Conservation (phyloP, 495 filamentous ascomycete species). For the Coniosporium apollinis region DNA sequence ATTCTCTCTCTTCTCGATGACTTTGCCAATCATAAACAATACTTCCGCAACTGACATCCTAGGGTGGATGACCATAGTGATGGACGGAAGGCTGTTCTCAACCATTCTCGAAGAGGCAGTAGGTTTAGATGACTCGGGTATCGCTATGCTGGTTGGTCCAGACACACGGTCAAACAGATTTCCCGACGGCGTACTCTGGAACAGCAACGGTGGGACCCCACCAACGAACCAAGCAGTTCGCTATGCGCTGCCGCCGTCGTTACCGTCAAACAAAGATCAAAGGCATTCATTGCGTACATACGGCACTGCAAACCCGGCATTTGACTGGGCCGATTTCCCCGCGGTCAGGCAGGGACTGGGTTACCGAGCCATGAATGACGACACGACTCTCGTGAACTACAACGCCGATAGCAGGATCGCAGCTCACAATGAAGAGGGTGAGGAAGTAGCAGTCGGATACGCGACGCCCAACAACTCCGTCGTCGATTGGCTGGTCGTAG, state of each 20-base stretch:
- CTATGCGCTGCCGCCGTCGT: constrained; percentile 27
- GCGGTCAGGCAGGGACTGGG: constrained; percentile 38
- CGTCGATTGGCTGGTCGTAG: constrained; percentile 63
- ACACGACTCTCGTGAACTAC: constrained; percentile 31
- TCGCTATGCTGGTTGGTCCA: constrained; percentile 52
- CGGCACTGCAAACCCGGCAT: constrained; percentile 31
- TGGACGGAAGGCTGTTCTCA: constrained; percentile 42
- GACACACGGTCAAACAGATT: constrained; percentile 48
- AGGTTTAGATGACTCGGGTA: constrained; percentile 50
- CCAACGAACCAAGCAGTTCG: constrained; percentile 13
- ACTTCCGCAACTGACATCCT: constrained; percentile 39
- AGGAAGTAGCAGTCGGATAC: constrained; percentile 51
- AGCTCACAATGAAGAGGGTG: constrained; percentile 49
- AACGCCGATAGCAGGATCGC: constrained; percentile 48
- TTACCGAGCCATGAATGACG: constrained; percentile 26
- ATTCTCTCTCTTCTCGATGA: constrained; percentile 65
- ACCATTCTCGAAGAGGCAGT: constrained; percentile 41
- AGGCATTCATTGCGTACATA: constrained; percentile 33
- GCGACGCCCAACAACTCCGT: constrained; percentile 45
- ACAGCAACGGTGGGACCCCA: constrained; percentile 4
- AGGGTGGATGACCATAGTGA: constrained; percentile 58
- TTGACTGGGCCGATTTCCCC: constrained; percentile 39
- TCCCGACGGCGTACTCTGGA: constrained; percentile 18
- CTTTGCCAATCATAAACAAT: constrained; percentile 54
- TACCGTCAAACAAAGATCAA: constrained; percentile 19